Conservation (phyloP, 208 protist genomes). For the Crithidia mellificae region DNA sequence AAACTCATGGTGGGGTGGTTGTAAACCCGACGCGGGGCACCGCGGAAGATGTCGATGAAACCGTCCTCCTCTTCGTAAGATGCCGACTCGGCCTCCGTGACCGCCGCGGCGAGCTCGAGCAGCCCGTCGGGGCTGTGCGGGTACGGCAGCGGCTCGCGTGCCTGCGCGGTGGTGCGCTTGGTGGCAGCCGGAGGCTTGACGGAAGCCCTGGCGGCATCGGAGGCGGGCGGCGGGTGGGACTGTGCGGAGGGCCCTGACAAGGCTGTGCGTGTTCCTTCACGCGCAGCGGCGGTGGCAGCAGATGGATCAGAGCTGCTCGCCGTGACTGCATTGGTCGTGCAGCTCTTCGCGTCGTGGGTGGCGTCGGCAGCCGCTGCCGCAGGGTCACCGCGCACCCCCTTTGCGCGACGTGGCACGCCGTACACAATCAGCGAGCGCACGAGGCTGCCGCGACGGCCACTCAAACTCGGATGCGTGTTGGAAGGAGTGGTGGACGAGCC, state of each 20-base stretch:
- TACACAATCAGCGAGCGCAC: constrained; percentile 25
- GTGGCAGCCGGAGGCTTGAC: background rate
- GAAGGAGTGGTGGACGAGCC: no score
- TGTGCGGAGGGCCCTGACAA: no score
- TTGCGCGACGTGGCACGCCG: constrained; percentile 24
- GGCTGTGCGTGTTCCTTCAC: background rate
- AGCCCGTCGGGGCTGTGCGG: constrained; percentile 50
- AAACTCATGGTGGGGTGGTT: constrained; percentile 58
- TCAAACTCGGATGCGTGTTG: no score
- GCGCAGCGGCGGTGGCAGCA: background rate
- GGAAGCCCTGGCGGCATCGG: background rate
- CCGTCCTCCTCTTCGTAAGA: constrained; percentile 24
- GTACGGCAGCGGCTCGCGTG: constrained; percentile 34
- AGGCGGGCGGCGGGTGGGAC: no score
- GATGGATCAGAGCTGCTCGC: background rate
- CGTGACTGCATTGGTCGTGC: background rate
- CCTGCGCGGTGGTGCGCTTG: constrained; percentile 1
- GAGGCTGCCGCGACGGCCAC: background rate
- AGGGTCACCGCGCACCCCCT: background rate
- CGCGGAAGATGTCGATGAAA: constrained; percentile 24
- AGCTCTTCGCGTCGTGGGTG: background rate
- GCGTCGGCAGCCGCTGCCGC: background rate
- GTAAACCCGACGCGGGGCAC: constrained; percentile 36
- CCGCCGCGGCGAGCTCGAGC: constrained; percentile 22
- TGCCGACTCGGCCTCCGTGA: constrained; percentile 13